Evolutionary conservation across 2,329 filamentous ascomycete species (phyloP).

Genomic region (Neofusicoccum parvum): DNA sequence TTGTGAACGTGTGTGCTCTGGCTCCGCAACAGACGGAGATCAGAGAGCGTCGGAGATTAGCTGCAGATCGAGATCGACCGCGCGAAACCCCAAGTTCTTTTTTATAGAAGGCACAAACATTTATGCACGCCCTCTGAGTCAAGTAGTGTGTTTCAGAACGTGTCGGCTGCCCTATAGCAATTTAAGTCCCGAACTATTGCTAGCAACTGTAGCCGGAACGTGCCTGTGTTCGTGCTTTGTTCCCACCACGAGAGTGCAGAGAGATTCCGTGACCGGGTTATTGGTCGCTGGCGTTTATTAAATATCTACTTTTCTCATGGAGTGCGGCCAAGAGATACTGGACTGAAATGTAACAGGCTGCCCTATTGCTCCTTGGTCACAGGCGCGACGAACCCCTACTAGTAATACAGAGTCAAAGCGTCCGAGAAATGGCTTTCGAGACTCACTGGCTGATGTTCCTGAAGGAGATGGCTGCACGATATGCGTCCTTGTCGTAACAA

Average conservation of each 20-base stretch:
- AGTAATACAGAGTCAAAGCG: too few species aligned
- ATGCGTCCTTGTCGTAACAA: background rate
- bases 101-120: background rate
- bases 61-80: background rate
- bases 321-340: too few species aligned
- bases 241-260: background rate
- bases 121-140: slow-evolving; percentile 1
- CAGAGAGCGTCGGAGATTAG: background rate
- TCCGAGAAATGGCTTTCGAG: too few species aligned
- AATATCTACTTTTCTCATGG: too few species aligned
- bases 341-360: too few species aligned
- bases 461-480: too few species aligned
- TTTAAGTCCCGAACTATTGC: background rate
- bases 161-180: background rate
- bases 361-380: too few species aligned
- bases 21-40: background rate
- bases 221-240: background rate
- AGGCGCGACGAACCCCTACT: too few species aligned
- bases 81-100: background rate
- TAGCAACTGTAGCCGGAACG: background rate
- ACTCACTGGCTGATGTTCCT: too few species aligned
- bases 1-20: background rate
- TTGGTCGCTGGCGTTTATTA: too few species aligned
- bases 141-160: slow-evolving; percentile 12
- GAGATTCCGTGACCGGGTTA: too few species aligned